phyloP scores from a whole-genome alignment of 345 rosid genomes.

The Gossypium longicalyx region DNA sequence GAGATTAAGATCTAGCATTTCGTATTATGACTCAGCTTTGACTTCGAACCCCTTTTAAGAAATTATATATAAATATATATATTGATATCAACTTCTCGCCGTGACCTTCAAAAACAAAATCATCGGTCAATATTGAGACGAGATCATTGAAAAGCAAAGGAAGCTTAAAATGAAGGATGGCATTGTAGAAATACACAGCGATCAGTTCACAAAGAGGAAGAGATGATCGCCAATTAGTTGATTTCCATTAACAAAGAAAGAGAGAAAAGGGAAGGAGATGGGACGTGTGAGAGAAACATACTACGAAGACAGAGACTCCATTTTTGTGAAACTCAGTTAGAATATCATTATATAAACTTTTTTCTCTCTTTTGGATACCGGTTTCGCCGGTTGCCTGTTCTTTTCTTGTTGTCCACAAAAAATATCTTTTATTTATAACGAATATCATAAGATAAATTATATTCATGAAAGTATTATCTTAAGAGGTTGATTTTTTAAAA shows the following conservation, averaged over 20 bases:
- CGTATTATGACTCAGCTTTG: constrained; percentile 5
- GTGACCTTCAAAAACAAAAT: constrained; percentile 11
- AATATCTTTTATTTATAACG: not conserved
- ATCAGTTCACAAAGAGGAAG: constrained; percentile 14
- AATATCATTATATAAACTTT: constrained; percentile 29
- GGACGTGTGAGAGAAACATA: constrained; percentile 44
- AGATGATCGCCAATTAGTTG: constrained; percentile 24
- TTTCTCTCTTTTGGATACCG: constrained; percentile 29
- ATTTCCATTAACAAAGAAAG: constrained; percentile 10
- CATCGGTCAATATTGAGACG: constrained; percentile 16
- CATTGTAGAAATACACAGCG: constrained; percentile 14
- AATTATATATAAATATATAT: too few species aligned
- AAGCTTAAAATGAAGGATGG: not conserved
- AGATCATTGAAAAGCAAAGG: constrained; percentile 5
- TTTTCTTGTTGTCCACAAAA: not conserved
- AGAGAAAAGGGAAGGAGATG: constrained; percentile 17
- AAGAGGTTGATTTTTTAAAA: too few species aligned
- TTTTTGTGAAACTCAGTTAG: constrained; percentile 25
- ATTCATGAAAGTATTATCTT: too few species aligned
- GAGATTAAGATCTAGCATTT: constrained; percentile 89
- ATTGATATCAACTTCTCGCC: not conserved
- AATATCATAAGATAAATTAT: too few species aligned
- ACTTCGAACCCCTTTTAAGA: not conserved
- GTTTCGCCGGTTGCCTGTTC: constrained; percentile 26
- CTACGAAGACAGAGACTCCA: constrained; percentile 19